phyloP scores from a whole-genome alignment of 495 filamentous ascomycete species.

The Lophium mytilinum region DNA sequence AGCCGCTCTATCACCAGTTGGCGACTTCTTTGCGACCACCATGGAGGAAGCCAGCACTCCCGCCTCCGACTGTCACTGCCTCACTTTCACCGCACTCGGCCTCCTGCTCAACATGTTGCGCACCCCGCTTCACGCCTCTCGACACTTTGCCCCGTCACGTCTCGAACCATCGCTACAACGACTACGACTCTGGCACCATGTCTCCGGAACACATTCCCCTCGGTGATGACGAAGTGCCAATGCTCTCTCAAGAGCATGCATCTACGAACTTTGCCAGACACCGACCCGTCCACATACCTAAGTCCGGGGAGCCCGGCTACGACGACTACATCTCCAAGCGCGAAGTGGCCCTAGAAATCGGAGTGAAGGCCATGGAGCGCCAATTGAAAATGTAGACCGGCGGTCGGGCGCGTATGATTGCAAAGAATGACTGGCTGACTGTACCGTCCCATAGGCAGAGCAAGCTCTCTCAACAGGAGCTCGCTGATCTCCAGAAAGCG shows the following conservation, averaged over 20 bases:
- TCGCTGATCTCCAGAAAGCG: constrained; percentile 86
- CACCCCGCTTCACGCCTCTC: neutral
- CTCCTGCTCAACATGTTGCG: neutral
- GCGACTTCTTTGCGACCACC: neutral
- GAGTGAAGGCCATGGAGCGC: constrained; percentile 1
- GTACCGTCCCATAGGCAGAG: constrained; percentile 32
- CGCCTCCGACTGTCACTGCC: too few relatives aligned
- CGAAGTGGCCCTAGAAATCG: constrained; percentile 3
- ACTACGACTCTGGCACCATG: neutral
- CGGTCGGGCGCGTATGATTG: neutral
- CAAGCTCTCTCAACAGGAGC: constrained; percentile 91
- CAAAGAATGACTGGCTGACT: constrained; percentile 12
- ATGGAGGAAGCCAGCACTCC: neutral
- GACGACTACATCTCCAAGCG: constrained; percentile 4
- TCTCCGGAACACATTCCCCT: constrained; percentile 7
- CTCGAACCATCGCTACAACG: neutral
- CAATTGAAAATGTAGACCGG: neutral
- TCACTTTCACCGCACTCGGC: neutral
- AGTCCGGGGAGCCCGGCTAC: constrained; percentile 11
- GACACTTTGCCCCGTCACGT: neutral
- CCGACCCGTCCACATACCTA: constrained; percentile 12
- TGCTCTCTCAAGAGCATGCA: constrained; percentile 3
- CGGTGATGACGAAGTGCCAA: neutral
- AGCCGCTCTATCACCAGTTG: neutral
- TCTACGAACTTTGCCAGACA: constrained; percentile 16